Conservation (phyloP, 2,329 filamentous ascomycete species). For the Rhynchosporium agropyri region DNA sequence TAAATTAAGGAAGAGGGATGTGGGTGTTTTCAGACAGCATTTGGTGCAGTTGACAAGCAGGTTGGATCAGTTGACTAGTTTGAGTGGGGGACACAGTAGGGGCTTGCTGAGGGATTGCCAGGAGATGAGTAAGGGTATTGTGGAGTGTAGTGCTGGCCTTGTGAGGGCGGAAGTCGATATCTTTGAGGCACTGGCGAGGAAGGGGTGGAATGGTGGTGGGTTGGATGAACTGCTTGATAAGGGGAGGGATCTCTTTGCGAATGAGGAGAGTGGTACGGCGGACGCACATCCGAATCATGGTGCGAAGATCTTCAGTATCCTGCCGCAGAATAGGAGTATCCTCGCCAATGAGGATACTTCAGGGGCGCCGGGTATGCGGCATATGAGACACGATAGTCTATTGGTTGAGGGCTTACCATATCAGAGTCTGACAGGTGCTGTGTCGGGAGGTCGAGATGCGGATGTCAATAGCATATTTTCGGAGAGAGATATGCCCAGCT, state of each 20-base stretch:
- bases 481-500: constrained; percentile 42
- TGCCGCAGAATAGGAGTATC: constrained; percentile 62
- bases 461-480: constrained; percentile 56
- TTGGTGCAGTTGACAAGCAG: constrained; percentile 64
- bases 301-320: constrained; percentile 64
- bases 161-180: constrained; percentile 72
- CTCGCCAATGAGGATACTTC: constrained; percentile 51
- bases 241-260: constrained; percentile 63
- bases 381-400: constrained; percentile 57
- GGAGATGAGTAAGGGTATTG: constrained; percentile 63
- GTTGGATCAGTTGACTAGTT: constrained; percentile 62
- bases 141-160: constrained; percentile 66
- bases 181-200: constrained; percentile 66
- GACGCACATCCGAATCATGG: constrained; percentile 44
- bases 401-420: constrained; percentile 56
- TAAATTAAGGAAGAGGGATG: constrained; percentile 59
- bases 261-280: constrained; percentile 40
- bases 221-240: constrained; percentile 67
- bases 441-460: constrained; percentile 41
- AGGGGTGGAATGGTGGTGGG: constrained; percentile 69
- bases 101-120: constrained; percentile 64
- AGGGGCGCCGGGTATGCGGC: constrained; percentile 29
- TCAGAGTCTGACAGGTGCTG: constrained; percentile 58
- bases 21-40: constrained; percentile 63
- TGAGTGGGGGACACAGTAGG: constrained; percentile 64